These are phyloP conservation scores for Wickerhamiella slavikovae DNA, from an alignment of 805 yeast species.

Conservation along the genomic window DNA sequence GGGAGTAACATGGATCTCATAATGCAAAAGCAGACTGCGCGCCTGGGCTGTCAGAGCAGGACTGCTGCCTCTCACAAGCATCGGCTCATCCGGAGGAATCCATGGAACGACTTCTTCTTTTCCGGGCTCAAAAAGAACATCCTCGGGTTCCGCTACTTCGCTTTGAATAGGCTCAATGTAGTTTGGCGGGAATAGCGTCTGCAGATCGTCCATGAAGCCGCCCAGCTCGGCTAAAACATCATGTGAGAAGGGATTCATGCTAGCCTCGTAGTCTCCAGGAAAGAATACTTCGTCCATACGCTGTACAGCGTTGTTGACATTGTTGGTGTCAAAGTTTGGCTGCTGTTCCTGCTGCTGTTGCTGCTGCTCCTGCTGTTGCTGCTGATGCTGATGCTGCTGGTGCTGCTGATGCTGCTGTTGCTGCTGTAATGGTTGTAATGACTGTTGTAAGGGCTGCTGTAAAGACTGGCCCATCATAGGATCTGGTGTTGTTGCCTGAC, in stretches of 20 bases:
- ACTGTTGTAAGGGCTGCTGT: neutral
- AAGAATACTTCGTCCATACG: no score
- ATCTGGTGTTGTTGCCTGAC: no score
- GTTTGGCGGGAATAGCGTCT: neutral
- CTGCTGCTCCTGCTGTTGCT: no score
- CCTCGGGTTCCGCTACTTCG: neutral
- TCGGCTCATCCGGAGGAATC: conserved; percentile 1
- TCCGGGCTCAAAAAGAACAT: conserved; percentile 4
- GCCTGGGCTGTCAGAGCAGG: conserved; percentile 26
- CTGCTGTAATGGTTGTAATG: neutral
- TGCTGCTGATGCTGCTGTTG: neutral
- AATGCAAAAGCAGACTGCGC: conserved; percentile 49
- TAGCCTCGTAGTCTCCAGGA: no score
- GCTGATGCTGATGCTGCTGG: neutral
- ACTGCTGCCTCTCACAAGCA: conserved; percentile 1
- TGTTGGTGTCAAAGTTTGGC: no score
- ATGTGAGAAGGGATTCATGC: neutral
- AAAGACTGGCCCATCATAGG: no score
- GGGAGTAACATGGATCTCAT: conserved; percentile 58
- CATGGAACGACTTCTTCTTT: neutral
- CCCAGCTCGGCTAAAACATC: neutral
- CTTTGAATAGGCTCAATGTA: neutral
- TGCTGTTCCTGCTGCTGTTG: no score
- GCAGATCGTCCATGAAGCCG: neutral
- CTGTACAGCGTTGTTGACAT: no score